These are phyloP conservation scores for Cyclotella baltica DNA, from an alignment of 108 stramenopile genomes.

Conservation along the genomic window DNA sequence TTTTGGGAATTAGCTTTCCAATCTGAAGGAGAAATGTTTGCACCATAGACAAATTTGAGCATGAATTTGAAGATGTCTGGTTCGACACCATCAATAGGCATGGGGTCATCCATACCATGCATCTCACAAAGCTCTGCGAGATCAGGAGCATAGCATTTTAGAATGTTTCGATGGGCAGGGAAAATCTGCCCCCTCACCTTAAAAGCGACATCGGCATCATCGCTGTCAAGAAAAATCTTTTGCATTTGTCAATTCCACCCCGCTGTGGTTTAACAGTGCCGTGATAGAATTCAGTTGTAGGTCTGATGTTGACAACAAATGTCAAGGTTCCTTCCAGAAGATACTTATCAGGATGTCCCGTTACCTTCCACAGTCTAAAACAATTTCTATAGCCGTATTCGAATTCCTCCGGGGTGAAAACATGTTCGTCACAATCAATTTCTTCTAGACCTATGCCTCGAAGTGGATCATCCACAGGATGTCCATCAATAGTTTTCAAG, in stretches of 20 bases:
- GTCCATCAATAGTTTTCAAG: too few relatives aligned
- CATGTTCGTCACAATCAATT: not conserved
- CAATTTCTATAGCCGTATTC: too few relatives aligned
- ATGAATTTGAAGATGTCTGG: slow-evolving; percentile 3
- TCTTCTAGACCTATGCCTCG: not conserved
- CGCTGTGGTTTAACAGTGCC: not conserved
- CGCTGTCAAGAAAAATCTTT: not conserved
- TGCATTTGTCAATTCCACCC: not conserved
- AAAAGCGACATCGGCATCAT: slow-evolving; percentile 1
- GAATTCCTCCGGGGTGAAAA: too few relatives aligned
- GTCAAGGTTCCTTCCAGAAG: too few relatives aligned
- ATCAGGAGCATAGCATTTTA: not conserved
- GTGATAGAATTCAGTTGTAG: not conserved
- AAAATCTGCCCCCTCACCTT: not conserved
- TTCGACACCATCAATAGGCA: slow-evolving; percentile 6
- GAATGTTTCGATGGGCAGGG: slow-evolving; percentile 12
- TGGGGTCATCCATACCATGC: not conserved
- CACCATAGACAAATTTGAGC: slow-evolving; percentile 18
- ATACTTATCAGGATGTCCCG: too few relatives aligned
- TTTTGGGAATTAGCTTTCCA: not conserved
- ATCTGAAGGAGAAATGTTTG: not conserved
- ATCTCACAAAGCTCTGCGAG: slow-evolving; percentile 13
- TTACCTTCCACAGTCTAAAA: too few relatives aligned
- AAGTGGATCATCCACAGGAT: too few relatives aligned
- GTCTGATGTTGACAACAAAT: not conserved